Base-by-base conservation (phyloP, 257 asterid species). In the Cordia subcordata region DNA sequence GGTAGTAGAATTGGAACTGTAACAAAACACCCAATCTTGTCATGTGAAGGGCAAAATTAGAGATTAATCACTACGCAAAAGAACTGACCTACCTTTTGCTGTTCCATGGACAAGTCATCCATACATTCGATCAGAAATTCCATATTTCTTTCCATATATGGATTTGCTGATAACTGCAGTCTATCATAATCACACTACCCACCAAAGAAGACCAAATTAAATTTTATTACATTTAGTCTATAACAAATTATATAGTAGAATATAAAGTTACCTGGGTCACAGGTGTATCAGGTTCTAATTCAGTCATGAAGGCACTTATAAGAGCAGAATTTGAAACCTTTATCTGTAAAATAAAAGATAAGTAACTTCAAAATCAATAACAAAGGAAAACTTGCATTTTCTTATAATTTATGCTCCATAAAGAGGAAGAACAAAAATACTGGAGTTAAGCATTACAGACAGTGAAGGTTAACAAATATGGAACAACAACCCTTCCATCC, bases 321-420 rank as follows among this genome's bases (percentile, higher is more conserved):
- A 89, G 88, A 70, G 99, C 97, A 69, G 99, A 93, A 72, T 93
- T 93, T 66, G 99, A 93, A 71, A 93, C 97, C 79, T 93, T 93
- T 47, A 89, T 89, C 99, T 91, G 94, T 60, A 61, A 57, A 61
- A 63, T 20, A 22, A 8, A 53, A 53, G 14, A 46, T 32, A 52
- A 11, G 23, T 14, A 38, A 19, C 46, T 15, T 13, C 13, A 38
- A 46, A 65, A 45, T 64, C 16, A 38, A 62, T 51, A 53, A 58
- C 53, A 50, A 18, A 5, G 42, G 59, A 53, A 40, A 44, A 2
- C 27, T 11, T 35, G 35, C 18, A 21, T 17, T 16, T 10, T 12
- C n/a, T 51, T 32, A 57, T 23, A 16, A 5, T 5, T 5, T 18
- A 5, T n/a, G 5, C 1, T 50, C 33, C 50, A 49, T 22, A 38